These are phyloP conservation scores for Wickerhamiella pararugosa DNA, from an alignment of 1,139 yeast genomes.

Conservation along the genomic window DNA sequence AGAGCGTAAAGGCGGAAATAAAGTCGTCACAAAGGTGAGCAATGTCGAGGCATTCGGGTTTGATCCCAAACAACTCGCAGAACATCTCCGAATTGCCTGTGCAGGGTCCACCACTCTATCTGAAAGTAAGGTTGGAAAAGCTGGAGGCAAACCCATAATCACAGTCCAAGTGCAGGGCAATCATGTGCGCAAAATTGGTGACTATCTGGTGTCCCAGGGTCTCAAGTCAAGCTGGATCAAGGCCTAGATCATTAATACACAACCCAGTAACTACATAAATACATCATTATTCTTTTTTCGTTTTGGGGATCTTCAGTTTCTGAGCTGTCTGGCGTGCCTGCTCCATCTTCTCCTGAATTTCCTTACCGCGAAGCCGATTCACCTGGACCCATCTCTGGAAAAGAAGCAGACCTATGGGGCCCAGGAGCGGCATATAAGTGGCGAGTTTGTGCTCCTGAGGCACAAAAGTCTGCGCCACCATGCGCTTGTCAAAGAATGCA, in stretches of 20 bases:
- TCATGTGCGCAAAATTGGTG: slow-evolving; percentile 49
- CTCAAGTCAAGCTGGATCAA: slow-evolving; percentile 52
- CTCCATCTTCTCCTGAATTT: slow-evolving; percentile 18
- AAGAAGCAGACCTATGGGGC: slow-evolving; percentile 68
- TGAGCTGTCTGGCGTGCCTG: slow-evolving; percentile 4
- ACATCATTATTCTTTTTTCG: background rate
- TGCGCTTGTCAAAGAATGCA: slow-evolving; percentile 85
- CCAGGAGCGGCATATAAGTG: slow-evolving; percentile 75
- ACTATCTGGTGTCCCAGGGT: slow-evolving; percentile 48
- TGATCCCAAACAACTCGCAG: slow-evolving; percentile 49
- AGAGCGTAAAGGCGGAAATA: slow-evolving; percentile 71
- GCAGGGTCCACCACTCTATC: slow-evolving; percentile 77
- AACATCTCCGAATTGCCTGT: slow-evolving; percentile 59
- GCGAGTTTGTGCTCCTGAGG: slow-evolving; percentile 94
- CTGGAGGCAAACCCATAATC: slow-evolving; percentile 18
- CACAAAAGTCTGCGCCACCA: slow-evolving; percentile 89
- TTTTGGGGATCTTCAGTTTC: background rate
- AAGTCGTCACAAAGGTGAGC: slow-evolving; percentile 55
- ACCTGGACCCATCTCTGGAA: slow-evolving; percentile 31
- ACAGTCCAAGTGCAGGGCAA: slow-evolving; percentile 77
- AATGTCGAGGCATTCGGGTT: slow-evolving; percentile 58
- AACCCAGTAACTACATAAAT: background rate
- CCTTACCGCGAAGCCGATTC: slow-evolving; percentile 2
- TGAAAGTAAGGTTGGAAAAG: slow-evolving; percentile 35
- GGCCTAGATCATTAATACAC: slow-evolving; percentile 13